Base-by-base conservation (phyloP, 768 basidiomycete genomes). In the Lentinula sp. region DNA sequence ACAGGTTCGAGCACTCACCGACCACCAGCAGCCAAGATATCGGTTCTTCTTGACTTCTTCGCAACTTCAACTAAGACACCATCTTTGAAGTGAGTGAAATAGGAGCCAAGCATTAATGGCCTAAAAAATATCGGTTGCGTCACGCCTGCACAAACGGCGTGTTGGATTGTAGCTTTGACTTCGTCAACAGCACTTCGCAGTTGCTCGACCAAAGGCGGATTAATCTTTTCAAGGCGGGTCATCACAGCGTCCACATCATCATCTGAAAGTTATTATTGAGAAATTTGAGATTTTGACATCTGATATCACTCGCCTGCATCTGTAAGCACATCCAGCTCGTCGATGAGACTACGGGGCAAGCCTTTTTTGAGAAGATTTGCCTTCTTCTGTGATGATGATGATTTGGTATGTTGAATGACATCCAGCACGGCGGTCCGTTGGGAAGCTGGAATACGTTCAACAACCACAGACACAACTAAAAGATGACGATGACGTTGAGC, bases 11-110 rank as follows among this genome's bases (percentile, higher is more conserved):
- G 6, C 2, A 63, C 81, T 53, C 59, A 91, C 91, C 91, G 80
- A 66, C 92, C 92, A 58, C 90, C 92, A n/a, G 82, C 84, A 35
- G 91, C 92, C 18, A 94, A 80, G 7, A 91, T 79, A 60, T 93
- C 91, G 1, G 76, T 73, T 18, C 80, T 80, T 68, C 87, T 91
- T 64, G 77, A 83, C 56, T 81, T 83, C 61, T 84, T 79, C 10
- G 86, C 85, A 1, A 93, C 84, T 66, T 93, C 91, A 53, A 95
- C 79, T 50, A 91, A 77, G 36, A 93, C 76, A 0, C 93, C 93
- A 52, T 87, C 82, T 41, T 83, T 84, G 76, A 91, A 91, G 66
- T 86, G 78, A 1, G 76, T 70, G 62, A 83, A 83, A 63, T 88
- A 86, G 59, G 75, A 79, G 12, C 84, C 84, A 28, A 91, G 76